Evolutionary conservation across 371 early-diverging fungal genomes (phyloP).

Genomic region (Thermomucor indicae-seudaticae): DNA sequence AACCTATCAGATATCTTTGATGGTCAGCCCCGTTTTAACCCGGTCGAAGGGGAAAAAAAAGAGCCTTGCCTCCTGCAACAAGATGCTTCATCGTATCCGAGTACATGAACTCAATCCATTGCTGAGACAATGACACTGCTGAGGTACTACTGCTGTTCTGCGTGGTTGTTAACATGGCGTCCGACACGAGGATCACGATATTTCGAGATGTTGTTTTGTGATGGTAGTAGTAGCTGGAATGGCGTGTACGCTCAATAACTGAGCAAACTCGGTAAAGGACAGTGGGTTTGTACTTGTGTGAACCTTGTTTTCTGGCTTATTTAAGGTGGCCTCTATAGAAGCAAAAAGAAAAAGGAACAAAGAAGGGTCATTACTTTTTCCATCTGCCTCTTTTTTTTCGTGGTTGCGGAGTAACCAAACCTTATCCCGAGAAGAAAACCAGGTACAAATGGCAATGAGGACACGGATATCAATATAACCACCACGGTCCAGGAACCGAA

Average conservation of each 20-base stretch:
- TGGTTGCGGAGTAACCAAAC: slow-evolving; percentile 10
- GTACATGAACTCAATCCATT: slow-evolving; percentile 10
- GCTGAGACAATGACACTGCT: slow-evolving; percentile 1
- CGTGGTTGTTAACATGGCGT: slow-evolving; percentile 15
- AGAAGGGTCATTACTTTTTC: background rate
- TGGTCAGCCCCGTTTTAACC: too few relatives aligned
- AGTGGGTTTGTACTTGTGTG: slow-evolving; percentile 11
- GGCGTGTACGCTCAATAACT: slow-evolving; percentile 23
- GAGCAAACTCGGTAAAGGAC: slow-evolving; percentile 30
- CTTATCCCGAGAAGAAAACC: slow-evolving; percentile 35
- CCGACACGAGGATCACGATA: slow-evolving; percentile 22
- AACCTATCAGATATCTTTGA: slow-evolving; percentile 3
- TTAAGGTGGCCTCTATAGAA: slow-evolving; percentile 10
- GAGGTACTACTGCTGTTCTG: slow-evolving; percentile 4
- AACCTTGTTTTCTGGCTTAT: slow-evolving; percentile 6
- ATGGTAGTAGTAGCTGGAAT: slow-evolving; percentile 24
- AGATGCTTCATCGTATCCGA: slow-evolving; percentile 75
- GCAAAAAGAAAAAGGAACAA: too few relatives aligned
- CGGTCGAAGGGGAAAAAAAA: background rate
- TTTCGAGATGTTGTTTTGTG: slow-evolving; percentile 36
- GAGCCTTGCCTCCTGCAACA: slow-evolving; percentile 71
- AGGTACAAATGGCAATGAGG: slow-evolving; percentile 39
- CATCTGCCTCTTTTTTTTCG: background rate
- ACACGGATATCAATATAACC: slow-evolving; percentile 54
- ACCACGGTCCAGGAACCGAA: slow-evolving; percentile 53